A percentile compares a stretch with the other conserved stretches of the same genome.
Conservation (phyloP, 2,329 filamentous ascomycete species). For the Hypoxylon sp. region DNA sequence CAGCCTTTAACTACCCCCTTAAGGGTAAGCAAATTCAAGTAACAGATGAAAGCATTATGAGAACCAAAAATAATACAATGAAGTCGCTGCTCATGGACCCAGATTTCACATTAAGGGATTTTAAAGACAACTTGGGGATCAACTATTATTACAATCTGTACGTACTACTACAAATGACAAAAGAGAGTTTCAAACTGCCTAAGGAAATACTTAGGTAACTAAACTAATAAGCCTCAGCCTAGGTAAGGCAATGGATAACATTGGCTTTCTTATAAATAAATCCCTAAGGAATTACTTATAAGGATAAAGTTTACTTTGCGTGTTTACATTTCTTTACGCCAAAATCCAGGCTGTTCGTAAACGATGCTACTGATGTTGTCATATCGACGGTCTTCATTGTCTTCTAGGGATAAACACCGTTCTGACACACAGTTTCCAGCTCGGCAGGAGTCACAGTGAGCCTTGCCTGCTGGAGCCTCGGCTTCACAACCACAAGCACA, state of each 20-base stretch:
- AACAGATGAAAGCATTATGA: too few species aligned
- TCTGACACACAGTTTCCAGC: not conserved
- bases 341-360: not conserved
- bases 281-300: not conserved
- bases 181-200: too few species aligned
- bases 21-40: too few species aligned
- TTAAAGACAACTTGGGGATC: too few species aligned
- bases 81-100: too few species aligned
- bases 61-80: too few species aligned
- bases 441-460: slow-evolving; percentile 16
- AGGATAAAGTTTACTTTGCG: not conserved
- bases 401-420: too few species aligned
- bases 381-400: too few species aligned
- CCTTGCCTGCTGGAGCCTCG: slow-evolving; percentile 5
- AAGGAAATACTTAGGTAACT: not conserved
- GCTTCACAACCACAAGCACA: slow-evolving; percentile 20
- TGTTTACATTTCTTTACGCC: not conserved
- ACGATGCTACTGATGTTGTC: not conserved
- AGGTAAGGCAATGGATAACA: not conserved
- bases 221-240: not conserved
- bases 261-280: not conserved
- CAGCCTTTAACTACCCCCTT: too few species aligned
- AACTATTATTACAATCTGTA: too few species aligned
- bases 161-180: too few species aligned
- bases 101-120: too few species aligned